These are phyloP conservation scores for Mycena rosella DNA, from an alignment of 768 basidiomycete species.

Conservation along the genomic window DNA sequence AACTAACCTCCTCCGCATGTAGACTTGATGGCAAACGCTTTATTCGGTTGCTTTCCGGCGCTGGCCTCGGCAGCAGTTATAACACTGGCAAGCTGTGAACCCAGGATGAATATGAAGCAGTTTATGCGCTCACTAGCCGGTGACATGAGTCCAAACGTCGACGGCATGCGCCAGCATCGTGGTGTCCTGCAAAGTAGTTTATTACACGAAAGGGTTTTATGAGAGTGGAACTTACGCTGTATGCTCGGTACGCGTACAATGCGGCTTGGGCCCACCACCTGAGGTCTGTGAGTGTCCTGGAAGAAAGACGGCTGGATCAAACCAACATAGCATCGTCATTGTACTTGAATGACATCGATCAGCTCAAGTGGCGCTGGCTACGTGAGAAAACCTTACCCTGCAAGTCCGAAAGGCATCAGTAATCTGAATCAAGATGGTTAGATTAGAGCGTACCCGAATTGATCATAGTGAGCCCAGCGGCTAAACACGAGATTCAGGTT, in stretches of 20 bases:
- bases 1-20: slow-evolving; percentile 60
- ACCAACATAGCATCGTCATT: slow-evolving; percentile 64
- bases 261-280: slow-evolving; percentile 71
- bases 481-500: slow-evolving; percentile 58
- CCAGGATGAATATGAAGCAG: neutral
- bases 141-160: slow-evolving; percentile 62
- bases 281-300: neutral
- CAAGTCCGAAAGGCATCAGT: neutral
- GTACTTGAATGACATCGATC: slow-evolving; percentile 43
- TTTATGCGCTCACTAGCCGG: slow-evolving; percentile 54
- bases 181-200: slow-evolving; percentile 41
- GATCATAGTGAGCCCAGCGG: slow-evolving; percentile 56
- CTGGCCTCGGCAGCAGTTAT: slow-evolving; percentile 56
- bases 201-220: neutral
- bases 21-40: slow-evolving; percentile 54
- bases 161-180: slow-evolving; percentile 58
- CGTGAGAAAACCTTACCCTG: slow-evolving; percentile 28
- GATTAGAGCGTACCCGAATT: slow-evolving; percentile 50
- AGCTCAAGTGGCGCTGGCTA: neutral
- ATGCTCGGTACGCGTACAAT: slow-evolving; percentile 62
- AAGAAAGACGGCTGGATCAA: neutral
- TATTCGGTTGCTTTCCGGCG: slow-evolving; percentile 54
- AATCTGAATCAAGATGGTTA: neutral
- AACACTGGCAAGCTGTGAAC: slow-evolving; percentile 46
- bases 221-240: slow-evolving; percentile 40